Evolutionary conservation across 2,329 filamentous ascomycete genomes (phyloP).

Genomic region (Pestalotiopsis sp.): DNA sequence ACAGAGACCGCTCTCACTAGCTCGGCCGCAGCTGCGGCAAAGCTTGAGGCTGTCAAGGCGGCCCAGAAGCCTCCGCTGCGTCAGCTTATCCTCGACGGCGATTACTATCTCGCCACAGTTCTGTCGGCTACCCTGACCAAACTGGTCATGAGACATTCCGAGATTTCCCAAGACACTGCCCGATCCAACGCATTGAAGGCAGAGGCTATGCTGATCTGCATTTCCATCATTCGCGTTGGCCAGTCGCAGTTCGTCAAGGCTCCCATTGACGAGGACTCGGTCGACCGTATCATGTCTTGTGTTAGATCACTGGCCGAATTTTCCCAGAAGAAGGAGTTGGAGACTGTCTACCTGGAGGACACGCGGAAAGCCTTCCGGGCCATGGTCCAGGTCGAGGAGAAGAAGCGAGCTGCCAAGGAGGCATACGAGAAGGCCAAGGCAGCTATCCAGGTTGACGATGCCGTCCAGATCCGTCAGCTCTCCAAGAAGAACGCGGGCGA

Average conservation of each 20-base stretch:
- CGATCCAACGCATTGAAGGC: conserved; percentile 93
- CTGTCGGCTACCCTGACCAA: conserved; percentile 96
- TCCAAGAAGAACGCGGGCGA: conserved; percentile 87
- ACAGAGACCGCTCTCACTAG: conserved; percentile 96
- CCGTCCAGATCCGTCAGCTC: conserved; percentile 88
- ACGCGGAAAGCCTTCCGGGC: conserved; percentile 94
- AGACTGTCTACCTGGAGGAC: conserved; percentile 90
- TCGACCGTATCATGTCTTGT: conserved; percentile 98
- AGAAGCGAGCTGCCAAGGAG: conserved; percentile 94
- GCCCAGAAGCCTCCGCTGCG: conserved; percentile 94
- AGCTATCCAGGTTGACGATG: conserved; percentile 93
- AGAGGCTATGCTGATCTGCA: conserved; percentile 99
- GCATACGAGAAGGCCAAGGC: conserved; percentile 91
- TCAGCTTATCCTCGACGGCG: conserved; percentile 93
- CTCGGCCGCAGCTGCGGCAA: conserved; percentile 85
- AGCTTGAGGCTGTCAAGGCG: conserved; percentile 93
- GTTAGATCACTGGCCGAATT: conserved; percentile 92
- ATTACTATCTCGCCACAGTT: conserved; percentile 94
- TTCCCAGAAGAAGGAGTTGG: conserved; percentile 83
- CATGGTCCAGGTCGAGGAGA: conserved; percentile 97
- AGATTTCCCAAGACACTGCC: conserved; percentile 82
- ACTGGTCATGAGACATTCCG: conserved; percentile 94
- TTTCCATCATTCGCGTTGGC: conserved; percentile 95
- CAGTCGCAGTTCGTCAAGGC: conserved; percentile 99
- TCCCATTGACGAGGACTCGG: conserved; percentile 94